phyloP scores from a whole-genome alignment of 352 stramenopile genomes.

The Globisporangium okanoganense region DNA sequence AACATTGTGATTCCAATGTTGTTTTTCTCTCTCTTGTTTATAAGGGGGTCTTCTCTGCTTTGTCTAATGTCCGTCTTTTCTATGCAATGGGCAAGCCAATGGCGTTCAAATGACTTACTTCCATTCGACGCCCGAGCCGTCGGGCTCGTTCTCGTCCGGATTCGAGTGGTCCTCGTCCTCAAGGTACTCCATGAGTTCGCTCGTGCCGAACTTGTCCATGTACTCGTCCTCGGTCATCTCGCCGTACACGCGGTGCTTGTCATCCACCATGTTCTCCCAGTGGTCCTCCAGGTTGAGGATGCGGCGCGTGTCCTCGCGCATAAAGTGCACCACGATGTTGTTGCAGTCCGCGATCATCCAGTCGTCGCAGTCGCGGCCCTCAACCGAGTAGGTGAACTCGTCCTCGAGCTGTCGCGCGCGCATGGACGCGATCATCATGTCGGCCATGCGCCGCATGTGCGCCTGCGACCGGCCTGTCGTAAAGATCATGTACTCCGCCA shows the following conservation, averaged over 20 bases:
- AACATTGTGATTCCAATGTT: background rate
- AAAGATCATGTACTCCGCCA: slow-evolving; percentile 90
- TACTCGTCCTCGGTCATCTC: slow-evolving; percentile 84
- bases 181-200: slow-evolving; percentile 80
- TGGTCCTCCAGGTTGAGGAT: slow-evolving; percentile 78
- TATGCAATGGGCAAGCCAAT: background rate
- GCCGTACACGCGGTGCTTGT: slow-evolving; percentile 77
- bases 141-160: slow-evolving; percentile 23
- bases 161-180: slow-evolving; percentile 57
- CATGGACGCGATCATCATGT: slow-evolving; percentile 86
- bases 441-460: slow-evolving; percentile 87
- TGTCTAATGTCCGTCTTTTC: background rate
- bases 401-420: slow-evolving; percentile 59
- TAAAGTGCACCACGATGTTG: slow-evolving; percentile 88
- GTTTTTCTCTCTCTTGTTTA: slow-evolving; percentile 1
- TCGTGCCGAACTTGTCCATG: slow-evolving; percentile 86
- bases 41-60: background rate
- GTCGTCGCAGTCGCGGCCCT: slow-evolving; percentile 88
- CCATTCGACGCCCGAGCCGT: slow-evolving; percentile 50
- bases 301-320: slow-evolving; percentile 68
- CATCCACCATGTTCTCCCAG: slow-evolving; percentile 82
- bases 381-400: slow-evolving; percentile 78
- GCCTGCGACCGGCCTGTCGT: slow-evolving; percentile 74
- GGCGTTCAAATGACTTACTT: slow-evolving; percentile 28
- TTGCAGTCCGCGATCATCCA: slow-evolving; percentile 92